Evolutionary conservation across 1,284 basidiomycete species (phyloP).

Genomic region (Psilocybe mexicana): DNA sequence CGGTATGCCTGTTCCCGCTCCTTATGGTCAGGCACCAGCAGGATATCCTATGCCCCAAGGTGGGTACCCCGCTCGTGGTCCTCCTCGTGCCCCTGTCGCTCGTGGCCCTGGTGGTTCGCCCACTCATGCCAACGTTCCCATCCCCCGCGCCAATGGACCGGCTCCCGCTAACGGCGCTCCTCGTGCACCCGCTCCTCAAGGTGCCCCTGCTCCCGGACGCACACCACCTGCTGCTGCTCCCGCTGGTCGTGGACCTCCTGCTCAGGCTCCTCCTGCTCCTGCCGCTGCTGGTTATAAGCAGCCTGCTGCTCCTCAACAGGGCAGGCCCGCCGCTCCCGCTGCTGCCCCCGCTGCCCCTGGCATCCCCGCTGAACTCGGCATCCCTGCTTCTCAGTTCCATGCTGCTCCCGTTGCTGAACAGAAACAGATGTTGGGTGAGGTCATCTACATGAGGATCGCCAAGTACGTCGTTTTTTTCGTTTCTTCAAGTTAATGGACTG

Average conservation of each 20-base stretch:
- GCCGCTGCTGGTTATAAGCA: constrained; percentile 34
- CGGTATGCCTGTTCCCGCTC: constrained; percentile 72
- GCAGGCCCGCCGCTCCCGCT: constrained; percentile 34
- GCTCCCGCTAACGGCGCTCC: constrained; percentile 52
- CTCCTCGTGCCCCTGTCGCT: constrained; percentile 55
- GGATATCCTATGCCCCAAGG: constrained; percentile 59
- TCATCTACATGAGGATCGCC: constrained; percentile 88
- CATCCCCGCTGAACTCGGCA: constrained; percentile 43
- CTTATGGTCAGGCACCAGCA: constrained; percentile 65
- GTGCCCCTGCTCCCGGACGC: constrained; percentile 45
- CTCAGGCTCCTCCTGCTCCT: constrained; percentile 27
- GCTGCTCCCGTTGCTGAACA: constrained; percentile 84
- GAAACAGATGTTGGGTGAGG: constrained; percentile 96
- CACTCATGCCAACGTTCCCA: constrained; percentile 58
- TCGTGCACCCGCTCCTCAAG: constrained; percentile 50
- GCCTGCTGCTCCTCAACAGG: constrained; percentile 33
- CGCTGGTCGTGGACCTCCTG: constrained; percentile 35
- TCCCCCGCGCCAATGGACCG: constrained; percentile 57
- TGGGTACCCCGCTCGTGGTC: constrained; percentile 58
- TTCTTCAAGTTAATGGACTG: constrained; percentile 6
- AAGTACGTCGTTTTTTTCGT: constrained; percentile 49
- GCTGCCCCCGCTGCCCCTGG: constrained; percentile 35
- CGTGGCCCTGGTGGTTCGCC: constrained; percentile 62
- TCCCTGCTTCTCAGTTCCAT: constrained; percentile 64
- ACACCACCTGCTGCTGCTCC: constrained; percentile 40